phyloP scores from a whole-genome alignment of 768 basidiomycete genomes.

The Lentinula sp. region DNA sequence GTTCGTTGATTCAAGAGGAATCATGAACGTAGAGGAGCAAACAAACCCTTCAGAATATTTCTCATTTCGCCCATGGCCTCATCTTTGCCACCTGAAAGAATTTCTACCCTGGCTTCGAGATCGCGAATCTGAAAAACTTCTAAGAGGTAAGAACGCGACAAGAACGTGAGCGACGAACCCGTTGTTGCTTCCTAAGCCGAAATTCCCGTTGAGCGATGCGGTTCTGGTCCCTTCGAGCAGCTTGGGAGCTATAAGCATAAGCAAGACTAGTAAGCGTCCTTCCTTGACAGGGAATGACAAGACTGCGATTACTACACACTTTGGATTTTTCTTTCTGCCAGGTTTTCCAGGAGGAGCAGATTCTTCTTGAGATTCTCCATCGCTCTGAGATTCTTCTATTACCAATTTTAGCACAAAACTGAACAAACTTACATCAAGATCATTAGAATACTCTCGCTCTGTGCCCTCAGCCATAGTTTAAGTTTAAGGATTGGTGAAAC shows the following conservation, averaged over 20 bases:
- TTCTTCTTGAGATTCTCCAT: slow-evolving; percentile 48
- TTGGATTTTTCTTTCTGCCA: slow-evolving; percentile 87
- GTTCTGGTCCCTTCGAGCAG: slow-evolving; percentile 83
- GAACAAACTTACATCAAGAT: slow-evolving; percentile 39
- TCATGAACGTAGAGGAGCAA: neutral
- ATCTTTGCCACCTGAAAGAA: slow-evolving; percentile 88
- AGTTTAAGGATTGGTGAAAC: slow-evolving; percentile 33
- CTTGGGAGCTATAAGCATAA: slow-evolving; percentile 61
- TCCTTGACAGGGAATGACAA: slow-evolving; percentile 6
- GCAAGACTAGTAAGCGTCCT: slow-evolving; percentile 3
- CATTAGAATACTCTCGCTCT: slow-evolving; percentile 63
- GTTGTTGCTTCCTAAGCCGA: slow-evolving; percentile 85
- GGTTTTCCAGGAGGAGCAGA: slow-evolving; percentile 51
- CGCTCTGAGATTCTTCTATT: slow-evolving; percentile 39
- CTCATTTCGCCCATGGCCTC: slow-evolving; percentile 81
- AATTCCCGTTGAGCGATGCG: slow-evolving; percentile 93
- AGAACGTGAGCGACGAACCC: slow-evolving; percentile 29
- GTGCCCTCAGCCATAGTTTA: slow-evolving; percentile 44
- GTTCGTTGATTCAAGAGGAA: neutral
- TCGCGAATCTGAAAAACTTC: slow-evolving; percentile 72
- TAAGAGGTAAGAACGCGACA: neutral
- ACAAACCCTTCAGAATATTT: slow-evolving; percentile 69
- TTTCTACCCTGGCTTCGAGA: slow-evolving; percentile 91
- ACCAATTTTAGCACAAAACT: neutral
- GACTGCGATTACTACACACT: slow-evolving; percentile 37